Base-by-base conservation (phyloP, 441 rosid genomes). In the Gossypium davidsonii region DNA sequence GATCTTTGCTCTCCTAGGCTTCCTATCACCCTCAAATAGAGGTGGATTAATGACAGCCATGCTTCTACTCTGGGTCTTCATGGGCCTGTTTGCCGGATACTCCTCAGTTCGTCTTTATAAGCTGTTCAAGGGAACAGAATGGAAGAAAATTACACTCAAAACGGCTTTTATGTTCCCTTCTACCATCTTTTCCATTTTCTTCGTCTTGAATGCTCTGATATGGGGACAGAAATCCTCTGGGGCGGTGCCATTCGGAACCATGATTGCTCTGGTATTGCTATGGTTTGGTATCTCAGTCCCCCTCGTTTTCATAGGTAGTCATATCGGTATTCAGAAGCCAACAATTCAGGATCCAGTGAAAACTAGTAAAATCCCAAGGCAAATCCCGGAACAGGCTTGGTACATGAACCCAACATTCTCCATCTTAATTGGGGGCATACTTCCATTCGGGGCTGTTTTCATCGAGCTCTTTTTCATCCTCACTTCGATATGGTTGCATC, bases 211-310 rank as follows among this genome's bases (percentile, higher is more conserved):
- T 70, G 93, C 97, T 58, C 72, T 94, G 9, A 88, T 94, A 49
- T 94, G 98, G 99, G 99, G 97, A 0, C 89, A 94, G 76, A 88
- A 90, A 64, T 94, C 99, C 21, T 94, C 97, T 0, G 96, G 97
- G 1, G 97, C 98, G 1, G 91, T 94, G 55, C 97, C 97, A 44
- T 94, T 90, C 12, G 97, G 97, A 73, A 94, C 97, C 18, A 94
- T 94, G 97, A 88, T 89, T 72, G 94, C 91, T 17, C 83, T 90
- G 2, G 96, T 94, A 3, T 60, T 86, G 48, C 74, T 94, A 68
- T 94, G 98, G 98, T 94, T 94, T 5, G 97, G 98, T 37, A 94
- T 94, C 82, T 92, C 98, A 2, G 91, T 94, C 42, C 97, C 97
- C 2, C 91, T 94, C 0, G 94, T 88, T 31, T 90, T 89, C 62